Percentiles rank a stretch among this genome's conserved stretches.
phyloP scores from a whole-genome alignment of 495 filamentous ascomycete genomes.

The Aspergillus sparsus region DNA sequence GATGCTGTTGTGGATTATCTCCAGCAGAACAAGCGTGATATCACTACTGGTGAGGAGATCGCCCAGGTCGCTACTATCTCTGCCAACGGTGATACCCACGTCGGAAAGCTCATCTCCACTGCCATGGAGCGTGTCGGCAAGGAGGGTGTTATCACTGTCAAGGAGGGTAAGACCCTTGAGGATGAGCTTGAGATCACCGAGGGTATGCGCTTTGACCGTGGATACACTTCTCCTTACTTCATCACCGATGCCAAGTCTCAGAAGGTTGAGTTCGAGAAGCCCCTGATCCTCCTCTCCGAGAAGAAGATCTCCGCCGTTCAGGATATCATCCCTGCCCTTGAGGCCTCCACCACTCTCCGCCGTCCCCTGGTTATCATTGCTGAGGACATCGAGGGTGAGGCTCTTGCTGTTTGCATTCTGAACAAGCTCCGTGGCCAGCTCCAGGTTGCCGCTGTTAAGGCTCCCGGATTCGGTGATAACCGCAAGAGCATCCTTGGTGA shows the following conservation, averaged over 20 bases:
- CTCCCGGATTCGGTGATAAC: slow-evolving; percentile 99
- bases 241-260: slow-evolving; percentile 98
- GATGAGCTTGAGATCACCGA: slow-evolving; percentile 98
- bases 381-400: slow-evolving; percentile 98
- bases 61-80: slow-evolving; percentile 98
- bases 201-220: slow-evolving; percentile 99
- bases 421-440: slow-evolving; percentile 99
- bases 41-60: slow-evolving; percentile 96
- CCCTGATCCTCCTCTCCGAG: slow-evolving; percentile 95
- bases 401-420: slow-evolving; percentile 95
- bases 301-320: slow-evolving; percentile 99
- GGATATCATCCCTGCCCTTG: slow-evolving; percentile 96
- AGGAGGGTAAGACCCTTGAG: slow-evolving; percentile 98
- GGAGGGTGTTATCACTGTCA: slow-evolving; percentile 99
- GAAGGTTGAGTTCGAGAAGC: slow-evolving; percentile 99
- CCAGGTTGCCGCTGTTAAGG: slow-evolving; percentile 98
- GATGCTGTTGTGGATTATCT: slow-evolving; percentile 93
- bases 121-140: slow-evolving; percentile 99
- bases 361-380: slow-evolving; percentile 97
- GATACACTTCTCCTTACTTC: slow-evolving; percentile 98
- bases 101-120: slow-evolving; percentile 91
- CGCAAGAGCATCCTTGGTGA: slow-evolving; percentile 99
- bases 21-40: slow-evolving; percentile 89
- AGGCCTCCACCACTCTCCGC: slow-evolving; percentile 92
- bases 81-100: slow-evolving; percentile 94